Evolutionary conservation across 2,329 filamentous ascomycete species (phyloP).

Genomic region (Myriosclerotinia scirpicola): DNA sequence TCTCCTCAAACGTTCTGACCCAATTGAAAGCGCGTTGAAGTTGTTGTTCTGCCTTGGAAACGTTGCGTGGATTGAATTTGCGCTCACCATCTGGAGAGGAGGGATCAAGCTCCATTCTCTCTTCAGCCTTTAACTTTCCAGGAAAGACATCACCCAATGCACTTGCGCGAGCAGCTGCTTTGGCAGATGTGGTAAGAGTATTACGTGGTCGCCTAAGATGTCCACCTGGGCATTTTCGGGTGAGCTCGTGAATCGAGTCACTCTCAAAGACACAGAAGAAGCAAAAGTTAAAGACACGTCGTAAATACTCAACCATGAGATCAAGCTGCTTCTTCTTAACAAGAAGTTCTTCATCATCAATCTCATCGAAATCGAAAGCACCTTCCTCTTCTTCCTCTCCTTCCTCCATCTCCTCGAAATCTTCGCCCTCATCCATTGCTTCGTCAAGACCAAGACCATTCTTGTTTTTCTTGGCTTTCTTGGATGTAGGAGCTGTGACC

Average conservation of each 20-base stretch:
- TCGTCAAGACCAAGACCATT: conserved; percentile 58
- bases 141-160: conserved; percentile 82
- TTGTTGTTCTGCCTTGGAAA: conserved; percentile 82
- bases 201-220: conserved; percentile 88
- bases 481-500: conserved; percentile 52
- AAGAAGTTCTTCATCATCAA: conserved; percentile 85
- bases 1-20: conserved; percentile 98
- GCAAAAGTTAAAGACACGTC: conserved; percentile 97
- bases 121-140: conserved; percentile 69
- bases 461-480: conserved; percentile 61
- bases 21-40: conserved; percentile 95
- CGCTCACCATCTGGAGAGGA: conserved; percentile 68
- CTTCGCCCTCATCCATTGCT: conserved; percentile 61
- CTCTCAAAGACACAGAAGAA: conserved; percentile 99
- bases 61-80: conserved; percentile 60
- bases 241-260: conserved; percentile 93
- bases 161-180: conserved; percentile 81
- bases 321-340: conserved; percentile 97
- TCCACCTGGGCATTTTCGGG: conserved; percentile 94
- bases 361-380: conserved; percentile 69
- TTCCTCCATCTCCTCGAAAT: conserved; percentile 73
- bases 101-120: conserved; percentile 55
- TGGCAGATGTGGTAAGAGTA: conserved; percentile 78
- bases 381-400: conserved; percentile 72
- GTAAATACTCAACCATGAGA: conserved; percentile 91